phyloP scores from a whole-genome alignment of 371 early-diverging fungal species.

The Capniomyces stellatus region DNA sequence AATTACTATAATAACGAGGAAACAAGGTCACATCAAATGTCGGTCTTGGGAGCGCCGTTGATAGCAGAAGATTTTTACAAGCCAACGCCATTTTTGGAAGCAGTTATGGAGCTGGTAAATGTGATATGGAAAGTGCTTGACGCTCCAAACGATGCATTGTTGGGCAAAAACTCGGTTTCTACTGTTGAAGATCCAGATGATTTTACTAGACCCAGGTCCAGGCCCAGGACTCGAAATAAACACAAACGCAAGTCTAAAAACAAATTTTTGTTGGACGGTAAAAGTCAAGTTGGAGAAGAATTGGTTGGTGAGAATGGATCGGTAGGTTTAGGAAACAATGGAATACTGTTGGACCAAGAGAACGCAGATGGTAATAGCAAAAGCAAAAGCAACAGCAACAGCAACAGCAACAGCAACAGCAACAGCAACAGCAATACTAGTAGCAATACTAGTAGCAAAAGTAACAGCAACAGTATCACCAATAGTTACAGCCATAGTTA shows the following conservation, averaged over 20 bases:
- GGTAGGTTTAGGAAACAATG: no score
- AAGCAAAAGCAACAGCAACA: not conserved
- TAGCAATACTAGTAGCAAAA: not conserved
- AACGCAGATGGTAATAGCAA: no score
- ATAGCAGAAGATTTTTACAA: slow-evolving; percentile 20
- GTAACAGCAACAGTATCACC: not conserved
- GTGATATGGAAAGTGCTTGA: slow-evolving; percentile 16
- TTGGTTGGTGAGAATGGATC: no score
- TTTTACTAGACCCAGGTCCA: not conserved
- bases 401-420: not conserved
- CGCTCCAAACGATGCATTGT: slow-evolving; percentile 13
- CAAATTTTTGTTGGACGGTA: no score
- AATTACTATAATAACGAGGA: slow-evolving; percentile 1
- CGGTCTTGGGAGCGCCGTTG: slow-evolving; percentile 10
- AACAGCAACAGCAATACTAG: not conserved
- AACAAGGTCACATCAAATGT: not conserved
- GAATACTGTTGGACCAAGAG: no score
- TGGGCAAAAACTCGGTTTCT: slow-evolving; percentile 7
- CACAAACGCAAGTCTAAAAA: no score
- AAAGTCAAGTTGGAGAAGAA: no score
- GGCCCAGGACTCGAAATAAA: not conserved
- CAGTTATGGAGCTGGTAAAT: slow-evolving; percentile 21
- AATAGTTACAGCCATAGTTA: not conserved
- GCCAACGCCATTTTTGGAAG: slow-evolving; percentile 19
- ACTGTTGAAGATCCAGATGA: not conserved